phyloP scores from a whole-genome alignment of 139 green algal species.

The Astrephomene gubernaculifera region DNA sequence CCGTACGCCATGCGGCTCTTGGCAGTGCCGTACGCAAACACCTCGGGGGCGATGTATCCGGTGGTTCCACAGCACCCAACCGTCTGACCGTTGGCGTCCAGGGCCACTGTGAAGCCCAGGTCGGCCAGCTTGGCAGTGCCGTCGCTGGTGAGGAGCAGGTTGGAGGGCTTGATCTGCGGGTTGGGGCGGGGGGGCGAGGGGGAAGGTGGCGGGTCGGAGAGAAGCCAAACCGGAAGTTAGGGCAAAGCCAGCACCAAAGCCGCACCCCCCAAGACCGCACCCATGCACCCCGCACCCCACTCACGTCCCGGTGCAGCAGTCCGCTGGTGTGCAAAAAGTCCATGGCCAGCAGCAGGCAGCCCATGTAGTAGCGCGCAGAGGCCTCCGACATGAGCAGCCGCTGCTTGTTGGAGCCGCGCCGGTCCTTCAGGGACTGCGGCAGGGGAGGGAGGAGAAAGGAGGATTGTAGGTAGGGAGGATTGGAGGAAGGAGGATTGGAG shows the following conservation, averaged over 20 bases:
- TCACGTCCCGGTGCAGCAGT: slow-evolving; percentile 45
- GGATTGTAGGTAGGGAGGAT: not conserved
- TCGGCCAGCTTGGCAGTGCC: slow-evolving; percentile 52
- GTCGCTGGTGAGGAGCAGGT: slow-evolving; percentile 47
- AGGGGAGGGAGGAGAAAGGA: not conserved
- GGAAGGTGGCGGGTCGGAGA: not conserved
- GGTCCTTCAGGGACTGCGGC: slow-evolving; percentile 37
- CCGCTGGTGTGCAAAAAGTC: slow-evolving; percentile 45
- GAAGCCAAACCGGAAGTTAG: not conserved
- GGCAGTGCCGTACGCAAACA: slow-evolving; percentile 34
- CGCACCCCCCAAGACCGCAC: not conserved
- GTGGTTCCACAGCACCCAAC: slow-evolving; percentile 46
- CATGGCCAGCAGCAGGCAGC: slow-evolving; percentile 43
- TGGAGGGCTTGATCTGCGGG: slow-evolving; percentile 46
- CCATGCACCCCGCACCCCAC: not conserved
- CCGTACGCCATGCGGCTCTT: slow-evolving; percentile 27
- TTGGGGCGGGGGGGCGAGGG: not conserved
- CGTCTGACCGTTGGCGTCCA: slow-evolving; percentile 16
- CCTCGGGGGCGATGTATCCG: slow-evolving; percentile 43
- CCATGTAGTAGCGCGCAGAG: slow-evolving; percentile 38
- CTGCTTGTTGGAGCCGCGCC: slow-evolving; percentile 13
- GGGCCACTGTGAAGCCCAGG: slow-evolving; percentile 46
- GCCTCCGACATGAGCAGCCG: slow-evolving; percentile 43
- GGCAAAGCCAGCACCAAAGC: not conserved
- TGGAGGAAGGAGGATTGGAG: too few species aligned